Base-by-base conservation (phyloP, 768 basidiomycete species). In the Sarcomyxa edulis region DNA sequence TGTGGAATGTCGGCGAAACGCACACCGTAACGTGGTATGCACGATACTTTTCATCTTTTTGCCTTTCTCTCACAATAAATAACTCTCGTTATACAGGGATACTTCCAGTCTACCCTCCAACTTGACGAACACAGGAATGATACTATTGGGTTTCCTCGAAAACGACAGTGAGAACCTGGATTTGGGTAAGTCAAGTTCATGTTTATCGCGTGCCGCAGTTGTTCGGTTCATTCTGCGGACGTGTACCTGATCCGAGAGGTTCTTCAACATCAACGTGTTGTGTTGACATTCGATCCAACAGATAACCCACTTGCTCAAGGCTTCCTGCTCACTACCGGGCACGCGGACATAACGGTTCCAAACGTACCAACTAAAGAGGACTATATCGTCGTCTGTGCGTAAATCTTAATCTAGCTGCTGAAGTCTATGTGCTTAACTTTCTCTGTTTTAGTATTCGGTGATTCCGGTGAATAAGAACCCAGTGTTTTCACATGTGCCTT, bases 341-440 rank as follows among this genome's bases (percentile, higher is more conserved):
- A 55, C 12, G 72, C 73, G 7, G 22, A 63, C 10, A 49, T 86
- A 39, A 66, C 55, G 0, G 77, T 86, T 15, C 84, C 84, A 0
- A 14, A 56, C 6, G 69, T 79, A 4, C 29, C 53, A 3, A 50
- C 61, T 7, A 51, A 69, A 23, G 44, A 59, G 27, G 62, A 76
- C 55, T 87, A 83, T 47, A 69, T 78, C 39, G 58, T 87, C 51
- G 79, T 73, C 43, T 50, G 84, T 84, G 52, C 65, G 83, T 75
- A n/a, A n/a, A n/a, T n/a, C 23, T 3, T 20, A 5, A 20, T 18
- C 32, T 15, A 18, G 22, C 8, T 14, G 19, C 26, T n/a, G 41
- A 6, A 36, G 35, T 16, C 31, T 26, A 15, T 33, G 20, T 44
- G 15, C 19, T 40, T 37, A 42, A 32, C 36, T 40, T 30, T 34